These are phyloP conservation scores for Penicillium arizonense DNA, from an alignment of 495 filamentous ascomycete species.

Conservation along the genomic window DNA sequence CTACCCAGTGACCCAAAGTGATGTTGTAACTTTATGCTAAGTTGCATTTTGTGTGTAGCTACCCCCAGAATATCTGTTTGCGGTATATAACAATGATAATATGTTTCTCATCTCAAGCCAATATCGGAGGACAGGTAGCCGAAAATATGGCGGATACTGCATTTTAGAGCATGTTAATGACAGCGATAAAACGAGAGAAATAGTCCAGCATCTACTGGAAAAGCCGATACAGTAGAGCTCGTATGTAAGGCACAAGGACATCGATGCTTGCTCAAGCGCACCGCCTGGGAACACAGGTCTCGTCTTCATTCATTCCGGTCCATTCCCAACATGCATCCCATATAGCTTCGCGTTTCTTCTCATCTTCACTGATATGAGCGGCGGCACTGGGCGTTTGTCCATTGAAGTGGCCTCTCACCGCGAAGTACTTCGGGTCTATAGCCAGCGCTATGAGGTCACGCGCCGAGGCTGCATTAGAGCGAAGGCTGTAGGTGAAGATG, in stretches of 20 bases:
- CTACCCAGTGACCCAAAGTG: constrained; percentile 1
- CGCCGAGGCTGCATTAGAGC: constrained; percentile 28
- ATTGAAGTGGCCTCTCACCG: constrained; percentile 39
- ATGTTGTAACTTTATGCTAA: not conserved
- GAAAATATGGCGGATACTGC: no score
- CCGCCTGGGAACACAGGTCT: constrained; percentile 3
- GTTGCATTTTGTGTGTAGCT: no score
- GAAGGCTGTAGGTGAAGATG: constrained; percentile 1
- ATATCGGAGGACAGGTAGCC: no score
- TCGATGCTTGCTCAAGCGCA: not conserved
- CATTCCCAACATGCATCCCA: constrained; percentile 47
- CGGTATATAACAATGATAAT: no score
- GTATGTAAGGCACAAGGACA: no score
- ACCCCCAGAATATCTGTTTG: no score
- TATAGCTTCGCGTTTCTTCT: constrained; percentile 38
- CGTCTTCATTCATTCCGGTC: constrained; percentile 15
- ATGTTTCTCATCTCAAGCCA: no score
- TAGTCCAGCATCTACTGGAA: no score
- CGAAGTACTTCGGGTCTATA: constrained; percentile 20
- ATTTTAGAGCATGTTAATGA: no score
- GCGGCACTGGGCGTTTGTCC: constrained; percentile 33
- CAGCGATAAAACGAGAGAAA: no score
- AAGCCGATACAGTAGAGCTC: no score
- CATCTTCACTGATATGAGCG: constrained; percentile 36
- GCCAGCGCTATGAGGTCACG: constrained; percentile 37